phyloP scores from a whole-genome alignment of 768 basidiomycete genomes.

The Russula abietina region DNA sequence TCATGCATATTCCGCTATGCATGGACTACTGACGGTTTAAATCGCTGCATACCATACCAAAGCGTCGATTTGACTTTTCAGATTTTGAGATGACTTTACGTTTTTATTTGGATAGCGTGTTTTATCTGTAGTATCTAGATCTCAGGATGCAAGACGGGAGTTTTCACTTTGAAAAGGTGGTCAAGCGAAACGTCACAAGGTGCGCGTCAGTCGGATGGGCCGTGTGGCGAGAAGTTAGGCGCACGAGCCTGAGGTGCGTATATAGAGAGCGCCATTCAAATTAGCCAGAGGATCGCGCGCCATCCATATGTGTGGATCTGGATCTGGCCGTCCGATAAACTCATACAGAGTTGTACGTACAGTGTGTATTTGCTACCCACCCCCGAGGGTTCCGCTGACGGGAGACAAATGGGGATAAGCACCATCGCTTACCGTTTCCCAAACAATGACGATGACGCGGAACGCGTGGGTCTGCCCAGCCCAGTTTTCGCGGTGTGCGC shows the following conservation, averaged over 20 bases:
- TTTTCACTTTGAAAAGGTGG: neutral
- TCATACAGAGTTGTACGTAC: slow-evolving; percentile 10
- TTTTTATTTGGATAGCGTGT: neutral
- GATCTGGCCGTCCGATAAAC: slow-evolving; percentile 16
- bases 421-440: neutral
- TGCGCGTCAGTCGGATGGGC: neutral
- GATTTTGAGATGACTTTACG: neutral
- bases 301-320: neutral
- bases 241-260: neutral
- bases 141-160: neutral
- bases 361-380: neutral
- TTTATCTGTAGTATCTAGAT: neutral
- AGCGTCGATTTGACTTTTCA: neutral
- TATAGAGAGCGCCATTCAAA: neutral
- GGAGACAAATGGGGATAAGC: slow-evolving; percentile 13
- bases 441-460: slow-evolving; percentile 6
- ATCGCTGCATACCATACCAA: slow-evolving; percentile 11
- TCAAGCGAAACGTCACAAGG: neutral
- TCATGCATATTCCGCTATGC: neutral
- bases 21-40: slow-evolving; percentile 10
- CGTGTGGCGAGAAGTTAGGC: slow-evolving; percentile 7
- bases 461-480: neutral
- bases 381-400: slow-evolving; percentile 15
- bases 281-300: no score
- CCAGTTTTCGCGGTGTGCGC: neutral